phyloP scores from a whole-genome alignment of 306 rosid species.

The Albizia julibrissin region DNA sequence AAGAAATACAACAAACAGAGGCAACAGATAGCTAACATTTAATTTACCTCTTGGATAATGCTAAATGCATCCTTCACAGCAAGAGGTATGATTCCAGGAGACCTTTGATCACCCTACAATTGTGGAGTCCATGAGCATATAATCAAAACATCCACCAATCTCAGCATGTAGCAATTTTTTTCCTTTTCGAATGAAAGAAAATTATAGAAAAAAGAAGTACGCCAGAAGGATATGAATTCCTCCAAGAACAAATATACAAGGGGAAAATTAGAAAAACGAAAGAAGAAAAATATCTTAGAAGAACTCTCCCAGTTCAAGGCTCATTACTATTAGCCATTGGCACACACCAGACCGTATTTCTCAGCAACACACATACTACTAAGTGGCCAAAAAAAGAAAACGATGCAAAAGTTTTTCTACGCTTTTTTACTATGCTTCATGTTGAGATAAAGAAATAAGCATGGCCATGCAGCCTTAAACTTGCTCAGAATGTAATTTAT shows the following conservation, averaged over 20 bases:
- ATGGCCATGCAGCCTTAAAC: neutral
- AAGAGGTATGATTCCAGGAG: constrained; percentile 98
- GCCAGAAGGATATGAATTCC: neutral
- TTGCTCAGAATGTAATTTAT: neutral
- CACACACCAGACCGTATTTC: too few relatives aligned
- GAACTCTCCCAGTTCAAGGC: constrained; percentile 8
- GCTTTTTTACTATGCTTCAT: neutral
- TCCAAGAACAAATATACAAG: neutral
- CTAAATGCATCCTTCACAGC: constrained; percentile 98
- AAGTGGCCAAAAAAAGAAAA: neutral
- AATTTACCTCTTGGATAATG: constrained; percentile 95
- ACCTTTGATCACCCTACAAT: constrained; percentile 97
- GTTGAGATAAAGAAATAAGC: constrained; percentile 10
- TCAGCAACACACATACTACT: constrained; percentile 15
- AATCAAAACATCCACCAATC: constrained; percentile 26
- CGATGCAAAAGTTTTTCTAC: constrained; percentile 17
- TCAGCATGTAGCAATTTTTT: constrained; percentile 4
- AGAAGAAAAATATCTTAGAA: neutral
- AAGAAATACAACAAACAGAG: constrained; percentile 33
- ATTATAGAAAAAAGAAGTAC: neutral
- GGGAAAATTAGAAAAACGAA: neutral
- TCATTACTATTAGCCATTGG: neutral
- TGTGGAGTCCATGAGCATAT: constrained; percentile 32
- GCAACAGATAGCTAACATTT: constrained; percentile 24
- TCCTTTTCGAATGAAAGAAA: neutral